Evolutionary conservation across 2,329 filamentous ascomycete species (phyloP), one percentile per base, ranked within the genome.

Genomic region (Knoxdaviesia capensis): DNA sequence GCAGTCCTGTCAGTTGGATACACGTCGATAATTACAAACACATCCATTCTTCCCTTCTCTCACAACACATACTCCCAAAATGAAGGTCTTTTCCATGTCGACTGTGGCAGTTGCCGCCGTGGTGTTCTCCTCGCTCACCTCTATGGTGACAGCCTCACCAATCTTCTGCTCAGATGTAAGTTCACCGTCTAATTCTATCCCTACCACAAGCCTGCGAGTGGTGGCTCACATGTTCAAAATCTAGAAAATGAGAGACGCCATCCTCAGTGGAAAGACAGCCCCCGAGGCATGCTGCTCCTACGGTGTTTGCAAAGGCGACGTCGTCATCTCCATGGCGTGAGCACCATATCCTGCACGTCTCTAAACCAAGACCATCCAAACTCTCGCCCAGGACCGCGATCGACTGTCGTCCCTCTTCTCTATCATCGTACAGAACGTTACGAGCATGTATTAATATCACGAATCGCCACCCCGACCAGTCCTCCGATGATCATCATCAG

Each of bases 231-330:
- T n/a, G 20, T 31, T 5, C 32, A 11, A 8, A 6, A 7, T 38
- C 31, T 38, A 48, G 46, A 36, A 44, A 9, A 11, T 46, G 9
- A 40, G 59, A 41, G 62, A 64, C 47, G 50, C 54, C 9, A 71
- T 71, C 35, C 59, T 71, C 39, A 62, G 55, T 31, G 66, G 67
- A 42, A 52, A 61, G 31, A 56, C 66, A 45, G 57, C 60, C 20
- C 59, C 65, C n/a, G 62, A 67, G 31, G 62, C 55, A 8, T 71
- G 68, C 53, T 72, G 68, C 52, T 64, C 63, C n/a, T 69, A 71
- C 46, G 68, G 68, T 40, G 56, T 56, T 33, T 71, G 68, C 54
- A 64, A 65, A 43, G 61, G 61, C 42, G 61, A 68, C 45, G 63
- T 69, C 39, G 63, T 70, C 37, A 50, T 68, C 41, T 58, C 59